Conservation (phyloP, 331 rosid species). For the Acacia pycnantha region DNA sequence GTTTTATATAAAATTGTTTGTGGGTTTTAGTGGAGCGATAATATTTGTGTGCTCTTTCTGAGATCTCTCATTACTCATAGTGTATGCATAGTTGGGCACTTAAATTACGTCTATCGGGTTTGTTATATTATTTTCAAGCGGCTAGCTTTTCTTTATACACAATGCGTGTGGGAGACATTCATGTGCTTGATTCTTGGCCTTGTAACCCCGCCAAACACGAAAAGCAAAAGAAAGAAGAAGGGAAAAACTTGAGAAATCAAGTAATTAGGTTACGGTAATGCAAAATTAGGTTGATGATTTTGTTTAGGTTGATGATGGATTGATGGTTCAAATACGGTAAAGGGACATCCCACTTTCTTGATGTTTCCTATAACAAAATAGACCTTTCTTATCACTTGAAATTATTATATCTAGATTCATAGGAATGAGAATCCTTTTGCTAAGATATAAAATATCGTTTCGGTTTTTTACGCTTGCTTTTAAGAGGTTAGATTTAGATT, state of each 20-base stretch:
- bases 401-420: background rate
- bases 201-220: background rate
- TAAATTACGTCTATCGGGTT: constrained; percentile 22
- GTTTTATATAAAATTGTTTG: constrained; percentile 22
- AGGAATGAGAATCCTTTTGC: constrained; percentile 6
- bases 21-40: constrained; percentile 14
- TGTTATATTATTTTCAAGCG: constrained; percentile 5
- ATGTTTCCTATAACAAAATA: constrained; percentile 10
- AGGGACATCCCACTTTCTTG: background rate
- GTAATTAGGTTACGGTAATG: constrained; percentile 24
- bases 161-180: constrained; percentile 21
- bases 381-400: background rate
- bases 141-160: constrained; percentile 3
- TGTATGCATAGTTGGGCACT: constrained; percentile 7
- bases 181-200: background rate
- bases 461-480: constrained; percentile 22
- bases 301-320: background rate
- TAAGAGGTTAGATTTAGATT: constrained; percentile 31
- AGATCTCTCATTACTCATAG: constrained; percentile 23
- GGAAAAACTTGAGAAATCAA: background rate
- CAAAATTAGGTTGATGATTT: too few species aligned
- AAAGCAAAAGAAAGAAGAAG: background rate
- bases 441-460: constrained; percentile 22
- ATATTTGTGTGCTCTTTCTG: constrained; percentile 17
- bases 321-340: background rate